Conservation (phyloP, 805 yeast species). For the Candida khao-thaluensis region DNA sequence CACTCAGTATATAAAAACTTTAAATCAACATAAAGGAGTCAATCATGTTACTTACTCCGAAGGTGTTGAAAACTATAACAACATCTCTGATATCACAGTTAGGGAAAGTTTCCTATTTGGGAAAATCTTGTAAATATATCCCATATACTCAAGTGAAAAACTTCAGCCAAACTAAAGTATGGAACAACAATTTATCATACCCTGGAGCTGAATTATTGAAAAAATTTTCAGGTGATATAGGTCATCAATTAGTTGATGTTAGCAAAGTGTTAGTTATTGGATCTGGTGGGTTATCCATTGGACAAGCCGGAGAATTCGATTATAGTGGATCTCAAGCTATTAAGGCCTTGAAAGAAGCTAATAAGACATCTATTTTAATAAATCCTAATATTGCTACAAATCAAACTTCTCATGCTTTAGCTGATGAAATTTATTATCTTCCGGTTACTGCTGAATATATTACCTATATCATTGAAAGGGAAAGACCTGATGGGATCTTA, state of each 20-base stretch:
- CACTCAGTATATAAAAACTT: slow-evolving; percentile 2
- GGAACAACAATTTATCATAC: slow-evolving; percentile 28
- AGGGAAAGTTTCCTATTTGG: not conserved
- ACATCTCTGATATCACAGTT: no score
- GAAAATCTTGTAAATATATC: not conserved
- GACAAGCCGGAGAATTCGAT: slow-evolving; percentile 99
- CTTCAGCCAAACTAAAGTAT: slow-evolving; percentile 4
- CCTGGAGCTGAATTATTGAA: slow-evolving; percentile 64
- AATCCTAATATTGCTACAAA: slow-evolving; percentile 98
- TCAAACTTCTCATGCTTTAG: slow-evolving; percentile 96
- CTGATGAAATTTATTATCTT: slow-evolving; percentile 95
- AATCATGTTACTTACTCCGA: not conserved
- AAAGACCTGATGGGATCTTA: slow-evolving; percentile 95
- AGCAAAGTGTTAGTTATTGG: slow-evolving; percentile 88
- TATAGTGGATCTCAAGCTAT: slow-evolving; percentile 99
- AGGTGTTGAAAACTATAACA: not conserved
- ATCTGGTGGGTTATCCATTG: slow-evolving; percentile 97
- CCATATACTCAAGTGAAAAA: slow-evolving; percentile 2
- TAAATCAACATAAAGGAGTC: no score
- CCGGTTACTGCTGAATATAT: slow-evolving; percentile 98
- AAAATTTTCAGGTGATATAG: slow-evolving; percentile 57
- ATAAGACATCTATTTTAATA: slow-evolving; percentile 82
- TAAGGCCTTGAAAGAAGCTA: slow-evolving; percentile 95
- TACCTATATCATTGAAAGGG: slow-evolving; percentile 90
- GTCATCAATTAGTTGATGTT: slow-evolving; percentile 74